Evolutionary conservation across 441 rosid genomes (phyloP).

Genomic region (Brassica balearica): DNA sequence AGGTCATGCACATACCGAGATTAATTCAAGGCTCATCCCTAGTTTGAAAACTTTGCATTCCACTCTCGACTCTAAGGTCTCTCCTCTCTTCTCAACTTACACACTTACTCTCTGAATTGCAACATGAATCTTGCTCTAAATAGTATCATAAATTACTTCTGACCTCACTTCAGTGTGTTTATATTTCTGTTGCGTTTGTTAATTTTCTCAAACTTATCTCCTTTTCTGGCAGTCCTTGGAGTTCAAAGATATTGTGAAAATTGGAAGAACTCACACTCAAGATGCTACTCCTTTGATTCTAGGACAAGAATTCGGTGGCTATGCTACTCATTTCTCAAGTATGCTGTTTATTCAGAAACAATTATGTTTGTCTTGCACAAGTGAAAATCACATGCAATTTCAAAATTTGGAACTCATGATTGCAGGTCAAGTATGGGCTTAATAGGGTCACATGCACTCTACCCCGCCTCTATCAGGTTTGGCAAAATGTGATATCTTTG

Average conservation of each 20-base stretch:
- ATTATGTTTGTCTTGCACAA: neutral
- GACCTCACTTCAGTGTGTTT: no score
- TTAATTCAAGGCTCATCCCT: conserved; percentile 82
- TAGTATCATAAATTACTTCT: neutral
- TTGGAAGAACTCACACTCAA: conserved; percentile 98
- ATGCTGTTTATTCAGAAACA: conserved; percentile 31
- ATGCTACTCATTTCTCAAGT: conserved; percentile 70
- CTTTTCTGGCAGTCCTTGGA: conserved; percentile 59
- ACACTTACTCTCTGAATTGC: neutral
- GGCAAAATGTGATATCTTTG: conserved; percentile 26
- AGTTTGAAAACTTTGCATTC: conserved; percentile 67
- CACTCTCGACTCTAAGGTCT: conserved; percentile 77
- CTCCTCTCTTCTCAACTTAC: conserved; percentile 15
- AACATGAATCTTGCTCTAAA: no score
- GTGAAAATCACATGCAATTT: conserved; percentile 20
- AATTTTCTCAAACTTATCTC: conserved; percentile 18
- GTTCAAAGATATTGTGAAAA: conserved; percentile 89
- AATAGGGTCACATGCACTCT: conserved; percentile 68
- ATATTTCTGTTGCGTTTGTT: conserved; percentile 1
- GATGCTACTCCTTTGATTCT: conserved; percentile 98
- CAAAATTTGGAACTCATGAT: conserved; percentile 5
- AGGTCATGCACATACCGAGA: conserved; percentile 96
- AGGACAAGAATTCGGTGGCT: conserved; percentile 98
- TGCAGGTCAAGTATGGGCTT: conserved; percentile 87
- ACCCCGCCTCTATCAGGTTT: conserved; percentile 91